Evolutionary conservation across 2,329 filamentous ascomycete genomes (phyloP), one percentile per base, ranked within the genome.

Genomic region (Apiospora saccharicola): DNA sequence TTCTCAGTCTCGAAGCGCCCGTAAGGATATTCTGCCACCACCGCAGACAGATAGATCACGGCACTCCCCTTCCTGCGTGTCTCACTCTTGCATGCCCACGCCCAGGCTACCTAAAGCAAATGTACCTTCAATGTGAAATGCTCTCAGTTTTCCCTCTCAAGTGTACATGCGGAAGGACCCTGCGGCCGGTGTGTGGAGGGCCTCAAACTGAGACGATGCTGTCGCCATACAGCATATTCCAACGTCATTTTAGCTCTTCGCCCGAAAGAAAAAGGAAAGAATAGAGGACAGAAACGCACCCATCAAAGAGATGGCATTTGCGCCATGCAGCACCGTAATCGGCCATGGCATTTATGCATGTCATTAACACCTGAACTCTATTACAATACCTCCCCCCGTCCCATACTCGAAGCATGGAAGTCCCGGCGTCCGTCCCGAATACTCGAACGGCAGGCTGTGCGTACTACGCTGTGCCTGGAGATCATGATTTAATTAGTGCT

Each of bases 261-360:
- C 57, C 57, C 57, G 57, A 64, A 13, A 34, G 41, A 64, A 64
- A 64, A 34, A 22, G 41, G 37, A 37, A 8, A 24, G 12, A 24
- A 22, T 4, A 4, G n/a, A 19, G 26, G 26, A 4, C 26, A 30
- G 26, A 64, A 41, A n/a, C 34, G 13, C 57, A 3, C 57, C 34
- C 30, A 24, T 64, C 57, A 64, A 64, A 64, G 26, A 41, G 19
- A 64, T 64, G 57, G 57, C 30, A 64, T 61, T 61, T 61, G 7
- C 53, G 53, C 53, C 53, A 37, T 64, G 19, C 34, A n/a, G 8
- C 8, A 41, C 34, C 57, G 57, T 34, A 64, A 41, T 64, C 12
- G 57, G 57, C 57, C 57, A 64, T 64, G 57, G 57, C 34, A 64
- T 64, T 64, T 22, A 64, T 64, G 57, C 57, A 64, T 64, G 57